Conservation (phyloP, 176 grass and related monocot species). For the Avena insularis region DNA sequence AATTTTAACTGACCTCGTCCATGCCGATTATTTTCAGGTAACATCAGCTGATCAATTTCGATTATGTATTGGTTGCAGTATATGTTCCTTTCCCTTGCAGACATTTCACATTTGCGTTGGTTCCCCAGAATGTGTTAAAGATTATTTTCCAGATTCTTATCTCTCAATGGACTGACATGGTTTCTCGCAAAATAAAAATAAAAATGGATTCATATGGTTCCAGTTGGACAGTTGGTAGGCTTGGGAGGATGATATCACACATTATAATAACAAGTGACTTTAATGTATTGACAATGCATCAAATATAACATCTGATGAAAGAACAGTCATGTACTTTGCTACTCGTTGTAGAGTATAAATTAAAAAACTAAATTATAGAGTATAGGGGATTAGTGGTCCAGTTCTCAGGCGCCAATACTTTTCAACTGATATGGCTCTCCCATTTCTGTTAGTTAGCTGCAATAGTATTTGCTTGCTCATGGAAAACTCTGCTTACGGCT, state of each 20-base stretch:
- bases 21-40: conserved; percentile 98
- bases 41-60: conserved; percentile 9
- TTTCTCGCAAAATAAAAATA: background rate
- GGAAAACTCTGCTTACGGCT: background rate
- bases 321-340: background rate
- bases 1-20: conserved; percentile 90
- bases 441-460: conserved; percentile 8
- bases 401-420: background rate
- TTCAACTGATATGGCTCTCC: conserved; percentile 10
- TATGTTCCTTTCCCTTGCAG: conserved; percentile 22
- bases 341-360: conserved; percentile 14
- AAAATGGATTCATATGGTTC: conserved; percentile 23
- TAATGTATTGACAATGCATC: background rate
- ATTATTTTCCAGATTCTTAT: conserved; percentile 34
- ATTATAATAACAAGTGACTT: conserved; percentile 20
- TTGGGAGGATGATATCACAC: background rate
- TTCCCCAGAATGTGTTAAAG: conserved; percentile 6
- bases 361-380: conserved; percentile 8
- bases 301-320: conserved; percentile 11
- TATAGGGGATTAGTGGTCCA: background rate
- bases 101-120: conserved; percentile 17
- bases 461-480: background rate
- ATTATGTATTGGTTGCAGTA: background rate
- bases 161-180: conserved; percentile 13
- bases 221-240: conserved; percentile 6